A percentile compares a stretch with the other conserved stretches of the same genome.
These are phyloP conservation scores for Fusarium kyushuense DNA, from an alignment of 2,329 filamentous ascomycete species.

Conservation along the genomic window DNA sequence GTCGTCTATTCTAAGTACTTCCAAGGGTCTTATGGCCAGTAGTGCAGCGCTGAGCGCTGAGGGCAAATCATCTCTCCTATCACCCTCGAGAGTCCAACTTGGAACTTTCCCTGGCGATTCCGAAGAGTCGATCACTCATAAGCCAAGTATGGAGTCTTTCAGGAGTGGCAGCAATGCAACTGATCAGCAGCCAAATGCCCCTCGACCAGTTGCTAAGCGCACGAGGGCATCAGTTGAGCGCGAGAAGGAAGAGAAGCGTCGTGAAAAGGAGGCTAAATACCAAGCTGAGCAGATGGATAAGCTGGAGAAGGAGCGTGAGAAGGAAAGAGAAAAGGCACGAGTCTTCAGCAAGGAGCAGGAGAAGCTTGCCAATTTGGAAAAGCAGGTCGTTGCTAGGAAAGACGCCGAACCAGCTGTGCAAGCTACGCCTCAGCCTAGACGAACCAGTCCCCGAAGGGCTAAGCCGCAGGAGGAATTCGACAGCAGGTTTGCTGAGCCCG, in stretches of 20 bases:
- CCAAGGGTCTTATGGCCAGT: slow-evolving; percentile 86
- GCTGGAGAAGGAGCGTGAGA: slow-evolving; percentile 75
- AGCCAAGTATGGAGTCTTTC: slow-evolving; percentile 41
- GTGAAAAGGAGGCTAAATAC: slow-evolving; percentile 72
- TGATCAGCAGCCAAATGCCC: slow-evolving; percentile 55
- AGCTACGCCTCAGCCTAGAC: slow-evolving; percentile 54
- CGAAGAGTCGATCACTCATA: slow-evolving; percentile 59
- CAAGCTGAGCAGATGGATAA: slow-evolving; percentile 71
- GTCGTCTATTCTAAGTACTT: slow-evolving; percentile 89
- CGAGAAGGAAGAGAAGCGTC: slow-evolving; percentile 74
- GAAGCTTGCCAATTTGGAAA: slow-evolving; percentile 65
- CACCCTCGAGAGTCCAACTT: slow-evolving; percentile 63
- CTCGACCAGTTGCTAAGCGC: slow-evolving; percentile 58
- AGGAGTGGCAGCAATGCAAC: slow-evolving; percentile 28
- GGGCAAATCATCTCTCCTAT: slow-evolving; percentile 68
- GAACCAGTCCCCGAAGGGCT: slow-evolving; percentile 66
- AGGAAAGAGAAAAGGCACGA: slow-evolving; percentile 76
- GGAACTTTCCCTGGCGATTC: slow-evolving; percentile 60
- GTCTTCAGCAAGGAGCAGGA: slow-evolving; percentile 70
- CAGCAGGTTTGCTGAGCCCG: slow-evolving; percentile 51
- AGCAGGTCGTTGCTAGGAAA: slow-evolving; percentile 64
- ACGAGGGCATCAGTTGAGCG: slow-evolving; percentile 70
- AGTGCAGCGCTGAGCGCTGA: slow-evolving; percentile 74
- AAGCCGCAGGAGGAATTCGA: slow-evolving; percentile 52
- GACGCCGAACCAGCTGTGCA: slow-evolving; percentile 59